Evolutionary conservation across 2,329 filamentous ascomycete species (phyloP).

Genomic region (Niveomyces coronatus): DNA sequence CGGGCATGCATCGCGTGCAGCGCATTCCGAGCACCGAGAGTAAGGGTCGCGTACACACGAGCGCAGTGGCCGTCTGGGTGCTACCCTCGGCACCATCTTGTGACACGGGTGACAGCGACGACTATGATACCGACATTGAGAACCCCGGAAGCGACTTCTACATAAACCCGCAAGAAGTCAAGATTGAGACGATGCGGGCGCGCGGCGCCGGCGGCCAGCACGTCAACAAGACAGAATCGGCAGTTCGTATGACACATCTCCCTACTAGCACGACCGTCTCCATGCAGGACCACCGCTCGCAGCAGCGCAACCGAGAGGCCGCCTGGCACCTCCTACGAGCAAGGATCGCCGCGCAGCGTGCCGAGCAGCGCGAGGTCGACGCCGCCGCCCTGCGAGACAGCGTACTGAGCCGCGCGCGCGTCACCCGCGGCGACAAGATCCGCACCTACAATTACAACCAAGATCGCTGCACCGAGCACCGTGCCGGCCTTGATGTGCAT

Average conservation of each 20-base stretch:
- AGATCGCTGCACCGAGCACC: conserved; percentile 79
- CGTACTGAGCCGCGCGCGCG: conserved; percentile 68
- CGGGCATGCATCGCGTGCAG: conserved; percentile 92
- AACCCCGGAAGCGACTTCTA: conserved; percentile 90
- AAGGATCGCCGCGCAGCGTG: conserved; percentile 65
- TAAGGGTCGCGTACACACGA: conserved; percentile 87
- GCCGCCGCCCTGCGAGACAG: conserved; percentile 63
- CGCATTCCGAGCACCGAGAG: conserved; percentile 84
- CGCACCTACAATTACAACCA: conserved; percentile 75
- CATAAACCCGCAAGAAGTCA: conserved; percentile 73
- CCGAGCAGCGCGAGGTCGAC: conserved; percentile 77
- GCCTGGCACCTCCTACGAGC: conserved; percentile 82
- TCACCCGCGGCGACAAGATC: conserved; percentile 88
- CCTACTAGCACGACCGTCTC: conserved; percentile 79
- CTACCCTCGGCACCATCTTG: too few species aligned
- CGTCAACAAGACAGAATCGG: conserved; percentile 96
- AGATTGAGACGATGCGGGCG: conserved; percentile 80
- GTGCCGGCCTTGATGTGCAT: conserved; percentile 68
- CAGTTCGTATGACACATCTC: conserved; percentile 81
- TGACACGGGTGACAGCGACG: too few species aligned
- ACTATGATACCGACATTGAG: conserved; percentile 51
- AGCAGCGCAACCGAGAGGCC: conserved; percentile 76
- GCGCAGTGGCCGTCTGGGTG: conserved; percentile 84
- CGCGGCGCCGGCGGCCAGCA: conserved; percentile 91
- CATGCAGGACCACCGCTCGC: conserved; percentile 88